A percentile compares a stretch with the other conserved stretches of the same genome.
These are phyloP conservation scores for Skeletonema menzelii DNA, from an alignment of 108 stramenopile species.

Conservation along the genomic window DNA sequence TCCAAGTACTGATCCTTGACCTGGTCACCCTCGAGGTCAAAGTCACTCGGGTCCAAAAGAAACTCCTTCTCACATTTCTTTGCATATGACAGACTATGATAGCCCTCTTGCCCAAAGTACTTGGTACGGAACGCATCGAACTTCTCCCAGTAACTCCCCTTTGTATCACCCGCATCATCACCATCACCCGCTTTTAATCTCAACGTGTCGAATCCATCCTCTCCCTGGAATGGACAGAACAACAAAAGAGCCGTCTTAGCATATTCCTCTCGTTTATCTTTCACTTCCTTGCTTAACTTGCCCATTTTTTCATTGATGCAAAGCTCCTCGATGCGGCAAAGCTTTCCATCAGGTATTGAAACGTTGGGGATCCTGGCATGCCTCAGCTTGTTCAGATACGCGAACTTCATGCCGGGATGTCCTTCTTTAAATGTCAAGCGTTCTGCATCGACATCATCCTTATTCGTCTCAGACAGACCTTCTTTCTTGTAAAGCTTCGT, in stretches of 20 bases:
- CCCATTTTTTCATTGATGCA: neutral
- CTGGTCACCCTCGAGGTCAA: too few relatives aligned
- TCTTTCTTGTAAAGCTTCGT: constrained; percentile 10
- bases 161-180: too few relatives aligned
- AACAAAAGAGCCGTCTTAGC: constrained; percentile 29
- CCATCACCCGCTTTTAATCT: too few relatives aligned
- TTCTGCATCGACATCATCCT: neutral
- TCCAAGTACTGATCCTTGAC: neutral
- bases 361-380: constrained; percentile 9
- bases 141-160: neutral
- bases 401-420: neutral
- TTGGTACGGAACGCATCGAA: neutral
- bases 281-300: neutral
- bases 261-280: constrained; percentile 26
- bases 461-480: neutral
- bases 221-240: constrained; percentile 25
- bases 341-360: constrained; percentile 8
- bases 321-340: constrained; percentile 19
- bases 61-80: neutral
- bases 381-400: neutral
- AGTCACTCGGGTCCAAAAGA: too few relatives aligned
- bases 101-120: neutral
- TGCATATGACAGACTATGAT: neutral
- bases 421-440: neutral
- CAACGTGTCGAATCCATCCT: neutral